These are phyloP conservation scores for Eucalyptus cloeziana DNA, from an alignment of 345 rosid genomes.

Conservation along the genomic window DNA sequence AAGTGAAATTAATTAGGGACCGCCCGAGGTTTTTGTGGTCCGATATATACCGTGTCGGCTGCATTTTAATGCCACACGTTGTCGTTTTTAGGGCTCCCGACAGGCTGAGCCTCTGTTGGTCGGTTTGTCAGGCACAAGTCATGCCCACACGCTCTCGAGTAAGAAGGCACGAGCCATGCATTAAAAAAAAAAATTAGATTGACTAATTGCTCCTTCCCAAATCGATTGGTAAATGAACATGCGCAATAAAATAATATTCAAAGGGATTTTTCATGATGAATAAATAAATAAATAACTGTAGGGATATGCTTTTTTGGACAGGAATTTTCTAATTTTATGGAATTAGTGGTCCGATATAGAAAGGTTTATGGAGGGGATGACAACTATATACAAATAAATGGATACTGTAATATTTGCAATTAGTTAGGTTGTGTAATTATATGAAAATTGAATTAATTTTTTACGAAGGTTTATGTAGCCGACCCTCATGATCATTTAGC, in stretches of 20 bases:
- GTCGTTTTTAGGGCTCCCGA: background rate
- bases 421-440: background rate
- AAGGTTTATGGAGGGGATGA: background rate
- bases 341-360: background rate
- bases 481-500: background rate
- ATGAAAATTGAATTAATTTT: background rate
- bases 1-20: background rate
- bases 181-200: background rate
- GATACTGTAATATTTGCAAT: background rate
- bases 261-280: background rate
- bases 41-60: background rate
- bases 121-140: background rate
- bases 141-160: background rate
- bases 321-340: background rate
- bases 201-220: background rate
- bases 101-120: background rate
- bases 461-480: background rate
- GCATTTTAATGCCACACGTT: background rate
- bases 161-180: background rate
- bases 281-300: background rate
- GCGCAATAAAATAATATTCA: background rate
- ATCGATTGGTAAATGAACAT: background rate
- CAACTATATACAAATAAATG: background rate
- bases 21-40: background rate
- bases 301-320: background rate